A percentile compares a stretch with the other conserved stretches of the same genome.
These are phyloP conservation scores for Verticillium nonalfalfae DNA, from an alignment of 2,329 filamentous ascomycete genomes.

Conservation along the genomic window DNA sequence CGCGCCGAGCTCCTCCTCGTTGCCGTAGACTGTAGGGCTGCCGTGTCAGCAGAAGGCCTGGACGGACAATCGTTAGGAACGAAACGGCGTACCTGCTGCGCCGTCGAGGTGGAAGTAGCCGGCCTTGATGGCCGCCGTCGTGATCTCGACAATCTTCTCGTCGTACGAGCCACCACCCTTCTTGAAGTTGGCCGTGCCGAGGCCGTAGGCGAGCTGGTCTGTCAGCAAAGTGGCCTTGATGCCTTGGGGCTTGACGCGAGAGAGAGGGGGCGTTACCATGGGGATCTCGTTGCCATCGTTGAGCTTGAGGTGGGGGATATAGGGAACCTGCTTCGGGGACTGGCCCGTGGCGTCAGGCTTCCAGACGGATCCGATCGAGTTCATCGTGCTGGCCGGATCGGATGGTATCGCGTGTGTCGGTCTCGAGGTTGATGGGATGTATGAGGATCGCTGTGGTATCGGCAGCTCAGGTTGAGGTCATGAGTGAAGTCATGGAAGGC, in stretches of 20 bases:
- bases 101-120: slow-evolving; percentile 71
- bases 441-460: not conserved
- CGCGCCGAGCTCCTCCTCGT: slow-evolving; percentile 63
- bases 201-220: slow-evolving; percentile 59
- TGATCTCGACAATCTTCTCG: slow-evolving; percentile 39
- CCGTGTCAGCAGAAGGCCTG: slow-evolving; percentile 4
- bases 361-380: slow-evolving; percentile 32
- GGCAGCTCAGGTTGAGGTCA: not conserved
- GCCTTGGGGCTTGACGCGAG: not conserved
- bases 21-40: slow-evolving; percentile 45
- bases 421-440: not conserved
- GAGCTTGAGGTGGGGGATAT: slow-evolving; percentile 57
- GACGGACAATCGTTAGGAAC: not conserved
- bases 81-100: slow-evolving; percentile 51
- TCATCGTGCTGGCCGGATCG: slow-evolving; percentile 23
- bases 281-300: slow-evolving; percentile 71
- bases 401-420: not conserved
- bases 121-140: slow-evolving; percentile 58
- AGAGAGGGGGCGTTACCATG: slow-evolving; percentile 38
- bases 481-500: not conserved
- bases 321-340: slow-evolving; percentile 30
- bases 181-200: slow-evolving; percentile 62
- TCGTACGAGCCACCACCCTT: slow-evolving; percentile 47
- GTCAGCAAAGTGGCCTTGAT: not conserved
- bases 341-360: slow-evolving; percentile 30